Percentiles rank a stretch among this genome's conserved stretches.
Conservation (phyloP, 768 basidiomycete genomes). For the Leccinum barrowsii region DNA sequence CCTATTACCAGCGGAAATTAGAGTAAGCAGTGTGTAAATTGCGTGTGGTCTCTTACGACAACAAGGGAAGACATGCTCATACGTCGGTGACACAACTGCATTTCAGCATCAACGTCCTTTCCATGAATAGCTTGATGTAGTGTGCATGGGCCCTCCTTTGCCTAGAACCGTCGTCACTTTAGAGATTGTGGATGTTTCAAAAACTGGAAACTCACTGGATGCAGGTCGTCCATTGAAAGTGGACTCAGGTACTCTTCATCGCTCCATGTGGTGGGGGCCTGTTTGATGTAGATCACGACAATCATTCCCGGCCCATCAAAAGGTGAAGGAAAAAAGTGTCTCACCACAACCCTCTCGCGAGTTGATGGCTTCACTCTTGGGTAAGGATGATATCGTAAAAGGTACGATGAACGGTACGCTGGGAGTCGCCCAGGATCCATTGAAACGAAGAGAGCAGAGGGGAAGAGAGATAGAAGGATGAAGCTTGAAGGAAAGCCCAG, state of each 20-base stretch:
- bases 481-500: not conserved
- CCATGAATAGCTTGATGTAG: conserved; percentile 8
- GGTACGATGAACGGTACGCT: conserved; percentile 28
- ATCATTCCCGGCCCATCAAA: too few species aligned
- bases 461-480: not conserved
- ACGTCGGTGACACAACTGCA: conserved; percentile 5
- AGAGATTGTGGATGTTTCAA: not conserved
- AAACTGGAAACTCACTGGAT: conserved; percentile 6
- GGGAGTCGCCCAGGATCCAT: conserved; percentile 22
- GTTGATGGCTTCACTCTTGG: conserved; percentile 20
- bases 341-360: conserved; percentile 26
- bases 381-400: conserved; percentile 29
- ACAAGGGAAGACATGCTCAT: conserved; percentile 19
- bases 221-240: not conserved
- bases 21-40: not conserved
- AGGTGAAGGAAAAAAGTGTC: not conserved
- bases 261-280: too few species aligned
- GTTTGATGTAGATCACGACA: too few species aligned
- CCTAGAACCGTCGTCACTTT: conserved; percentile 10
- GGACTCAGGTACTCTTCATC: too few species aligned
- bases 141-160: not conserved
- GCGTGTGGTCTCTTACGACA: conserved; percentile 15
- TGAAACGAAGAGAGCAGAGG: not conserved
- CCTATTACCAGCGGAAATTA: conserved; percentile 11
- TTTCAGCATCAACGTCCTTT: not conserved